These are phyloP conservation scores for Sclerotinia sclerotiorum DNA, from an alignment of 2,329 filamentous ascomycete species.

Conservation along the genomic window DNA sequence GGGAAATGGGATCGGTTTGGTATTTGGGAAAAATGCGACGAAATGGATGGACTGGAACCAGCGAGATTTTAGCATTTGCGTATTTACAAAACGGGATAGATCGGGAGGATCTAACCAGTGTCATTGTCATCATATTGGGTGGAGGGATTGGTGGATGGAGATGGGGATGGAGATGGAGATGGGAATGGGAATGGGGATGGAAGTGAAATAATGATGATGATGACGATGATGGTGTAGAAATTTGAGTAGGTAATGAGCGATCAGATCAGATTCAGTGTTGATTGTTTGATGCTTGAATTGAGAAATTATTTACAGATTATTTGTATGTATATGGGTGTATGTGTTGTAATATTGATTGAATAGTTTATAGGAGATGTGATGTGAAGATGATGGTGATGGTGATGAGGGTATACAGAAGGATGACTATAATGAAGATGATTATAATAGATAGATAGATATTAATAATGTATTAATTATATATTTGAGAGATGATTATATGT, in stretches of 20 bases:
- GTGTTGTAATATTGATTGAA: too few species aligned
- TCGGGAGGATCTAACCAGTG: background rate
- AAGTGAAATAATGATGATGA: background rate
- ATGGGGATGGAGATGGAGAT: background rate
- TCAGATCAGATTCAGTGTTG: background rate
- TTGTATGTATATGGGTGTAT: too few species aligned
- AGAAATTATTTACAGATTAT: background rate
- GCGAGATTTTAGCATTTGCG: conserved; percentile 7
- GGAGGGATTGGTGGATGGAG: background rate
- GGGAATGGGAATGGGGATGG: background rate
- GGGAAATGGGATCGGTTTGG: conserved; percentile 1
- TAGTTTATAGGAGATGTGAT: too few species aligned
- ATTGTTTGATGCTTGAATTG: background rate
- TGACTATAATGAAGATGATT: too few species aligned
- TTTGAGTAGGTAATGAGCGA: background rate
- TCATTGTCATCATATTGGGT: conserved; percentile 7
- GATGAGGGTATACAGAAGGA: too few species aligned
- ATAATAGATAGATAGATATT: too few species aligned
- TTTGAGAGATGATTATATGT: too few species aligned
- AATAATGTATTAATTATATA: too few species aligned
- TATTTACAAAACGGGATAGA: conserved; percentile 12
- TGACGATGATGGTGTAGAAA: background rate
- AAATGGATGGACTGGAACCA: conserved; percentile 6
- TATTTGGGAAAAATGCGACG: background rate
- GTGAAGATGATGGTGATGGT: too few species aligned